Percentiles rank a stretch among this genome's conserved stretches.
phyloP scores from a whole-genome alignment of 1,139 yeast species.

The Debaryomyces udenii region DNA sequence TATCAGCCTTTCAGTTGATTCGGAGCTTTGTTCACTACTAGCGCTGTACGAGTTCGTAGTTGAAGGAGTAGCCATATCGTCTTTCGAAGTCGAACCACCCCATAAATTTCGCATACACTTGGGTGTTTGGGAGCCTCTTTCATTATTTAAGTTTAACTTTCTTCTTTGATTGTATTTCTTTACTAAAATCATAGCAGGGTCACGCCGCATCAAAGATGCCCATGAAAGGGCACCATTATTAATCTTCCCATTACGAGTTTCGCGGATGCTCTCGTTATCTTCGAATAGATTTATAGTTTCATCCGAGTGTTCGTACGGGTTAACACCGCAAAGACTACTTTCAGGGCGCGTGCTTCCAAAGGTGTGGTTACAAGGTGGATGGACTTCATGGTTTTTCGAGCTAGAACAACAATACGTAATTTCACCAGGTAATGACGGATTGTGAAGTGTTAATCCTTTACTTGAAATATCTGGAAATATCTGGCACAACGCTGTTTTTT shows the following conservation, averaged over 20 bases:
- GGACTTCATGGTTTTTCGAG: too few relatives aligned
- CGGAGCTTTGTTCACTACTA: too few relatives aligned
- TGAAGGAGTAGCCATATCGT: background rate
- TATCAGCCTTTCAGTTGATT: too few relatives aligned
- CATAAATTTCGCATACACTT: too few relatives aligned
- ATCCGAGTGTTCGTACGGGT: conserved; percentile 13
- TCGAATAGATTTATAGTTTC: conserved; percentile 29
- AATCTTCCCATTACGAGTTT: conserved; percentile 23
- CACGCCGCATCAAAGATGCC: conserved; percentile 32
- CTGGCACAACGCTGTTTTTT: too few relatives aligned
- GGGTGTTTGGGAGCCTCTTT: background rate
- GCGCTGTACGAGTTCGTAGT: background rate
- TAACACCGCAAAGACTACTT: conserved; percentile 8
- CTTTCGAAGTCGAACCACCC: background rate
- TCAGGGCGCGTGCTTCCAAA: too few relatives aligned
- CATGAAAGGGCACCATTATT: conserved; percentile 35
- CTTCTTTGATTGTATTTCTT: conserved; percentile 20
- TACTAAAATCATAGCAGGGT: conserved; percentile 27
- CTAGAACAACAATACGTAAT: background rate
- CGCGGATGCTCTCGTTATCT: conserved; percentile 23
- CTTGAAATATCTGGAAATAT: too few relatives aligned
- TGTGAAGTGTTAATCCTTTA: background rate
- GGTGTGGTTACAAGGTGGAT: too few relatives aligned
- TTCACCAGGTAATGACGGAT: background rate
- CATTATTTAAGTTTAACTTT: background rate